Percentiles rank a stretch among this genome's conserved stretches.
These are phyloP conservation scores for Pyronema omphalodes DNA, from an alignment of 495 filamentous ascomycete species.

Conservation along the genomic window DNA sequence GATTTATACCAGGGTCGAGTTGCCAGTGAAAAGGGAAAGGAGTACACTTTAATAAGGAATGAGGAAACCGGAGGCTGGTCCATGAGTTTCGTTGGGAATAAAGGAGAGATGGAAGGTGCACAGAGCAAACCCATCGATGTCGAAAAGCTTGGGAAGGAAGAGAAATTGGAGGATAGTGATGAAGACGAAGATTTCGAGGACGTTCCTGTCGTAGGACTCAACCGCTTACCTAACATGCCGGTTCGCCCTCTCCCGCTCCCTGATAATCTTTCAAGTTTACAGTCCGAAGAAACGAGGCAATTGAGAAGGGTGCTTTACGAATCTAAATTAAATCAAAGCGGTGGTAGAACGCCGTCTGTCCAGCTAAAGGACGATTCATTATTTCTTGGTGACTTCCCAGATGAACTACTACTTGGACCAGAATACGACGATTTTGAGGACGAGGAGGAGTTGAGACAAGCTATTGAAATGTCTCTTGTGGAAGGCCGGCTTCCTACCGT, in stretches of 20 bases:
- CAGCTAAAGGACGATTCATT: constrained; percentile 34
- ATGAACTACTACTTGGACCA: constrained; percentile 11
- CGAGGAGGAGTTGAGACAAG: constrained; percentile 59
- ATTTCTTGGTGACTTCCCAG: constrained; percentile 47
- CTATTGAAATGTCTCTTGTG: constrained; percentile 63
- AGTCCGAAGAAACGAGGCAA: constrained; percentile 23
- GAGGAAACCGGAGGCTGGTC: constrained; percentile 95
- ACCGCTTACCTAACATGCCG: constrained; percentile 53
- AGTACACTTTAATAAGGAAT: constrained; percentile 93
- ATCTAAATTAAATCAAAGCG: constrained; percentile 17
- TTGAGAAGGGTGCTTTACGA: constrained; percentile 30
- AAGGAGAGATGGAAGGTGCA: constrained; percentile 52
- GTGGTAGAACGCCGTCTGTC: neutral
- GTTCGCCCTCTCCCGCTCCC: neutral
- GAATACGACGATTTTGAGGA: constrained; percentile 15
- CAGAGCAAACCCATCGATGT: constrained; percentile 77
- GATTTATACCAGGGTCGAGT: constrained; percentile 35
- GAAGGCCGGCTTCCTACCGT: constrained; percentile 14
- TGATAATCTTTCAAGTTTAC: neutral
- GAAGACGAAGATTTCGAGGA: constrained; percentile 74
- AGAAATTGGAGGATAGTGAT: constrained; percentile 42
- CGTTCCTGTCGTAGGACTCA: constrained; percentile 84
- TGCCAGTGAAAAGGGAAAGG: constrained; percentile 73
- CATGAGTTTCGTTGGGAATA: constrained; percentile 66
- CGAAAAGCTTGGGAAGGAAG: constrained; percentile 46